These are phyloP conservation scores for Pulveroboletus sp. DNA, from an alignment of 768 basidiomycete species.

Conservation along the genomic window DNA sequence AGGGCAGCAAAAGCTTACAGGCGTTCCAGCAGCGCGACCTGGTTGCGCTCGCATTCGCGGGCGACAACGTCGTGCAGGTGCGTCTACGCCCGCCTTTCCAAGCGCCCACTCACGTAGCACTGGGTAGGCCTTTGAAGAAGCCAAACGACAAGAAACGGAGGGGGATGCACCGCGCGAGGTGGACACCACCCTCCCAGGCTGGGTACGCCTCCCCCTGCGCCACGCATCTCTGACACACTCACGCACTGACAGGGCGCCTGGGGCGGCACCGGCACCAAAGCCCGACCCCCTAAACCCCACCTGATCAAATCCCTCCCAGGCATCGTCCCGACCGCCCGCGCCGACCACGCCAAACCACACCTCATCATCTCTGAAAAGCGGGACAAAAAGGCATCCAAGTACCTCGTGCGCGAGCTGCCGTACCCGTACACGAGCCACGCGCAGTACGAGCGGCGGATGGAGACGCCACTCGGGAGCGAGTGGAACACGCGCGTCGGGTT, in stretches of 20 bases:
- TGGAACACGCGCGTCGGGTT: constrained; percentile 91
- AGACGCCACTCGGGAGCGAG: constrained; percentile 79
- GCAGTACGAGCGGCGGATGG: constrained; percentile 86
- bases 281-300: constrained; percentile 59
- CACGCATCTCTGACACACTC: neutral
- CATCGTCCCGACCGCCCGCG: constrained; percentile 72
- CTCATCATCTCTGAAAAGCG: constrained; percentile 95
- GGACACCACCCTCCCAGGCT: constrained; percentile 90
- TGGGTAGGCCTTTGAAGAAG: constrained; percentile 76
- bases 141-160: constrained; percentile 79
- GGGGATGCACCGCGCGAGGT: constrained; percentile 84
- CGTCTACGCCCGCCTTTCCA: constrained; percentile 13
- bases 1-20: constrained; percentile 41
- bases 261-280: constrained; percentile 77
- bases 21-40: constrained; percentile 91
- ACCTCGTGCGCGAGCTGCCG: constrained; percentile 87
- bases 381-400: constrained; percentile 91
- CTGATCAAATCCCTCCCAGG: constrained; percentile 83
- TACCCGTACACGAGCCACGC: constrained; percentile 92
- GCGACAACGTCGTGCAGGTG: constrained; percentile 93
- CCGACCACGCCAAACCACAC: constrained; percentile 81
- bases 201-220: constrained; percentile 58
- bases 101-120: neutral
- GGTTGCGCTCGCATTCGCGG: constrained; percentile 93
- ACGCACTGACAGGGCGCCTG: constrained; percentile 69